phyloP scores from a whole-genome alignment of 108 stramenopile species.

The Nitzschia putrida region DNA sequence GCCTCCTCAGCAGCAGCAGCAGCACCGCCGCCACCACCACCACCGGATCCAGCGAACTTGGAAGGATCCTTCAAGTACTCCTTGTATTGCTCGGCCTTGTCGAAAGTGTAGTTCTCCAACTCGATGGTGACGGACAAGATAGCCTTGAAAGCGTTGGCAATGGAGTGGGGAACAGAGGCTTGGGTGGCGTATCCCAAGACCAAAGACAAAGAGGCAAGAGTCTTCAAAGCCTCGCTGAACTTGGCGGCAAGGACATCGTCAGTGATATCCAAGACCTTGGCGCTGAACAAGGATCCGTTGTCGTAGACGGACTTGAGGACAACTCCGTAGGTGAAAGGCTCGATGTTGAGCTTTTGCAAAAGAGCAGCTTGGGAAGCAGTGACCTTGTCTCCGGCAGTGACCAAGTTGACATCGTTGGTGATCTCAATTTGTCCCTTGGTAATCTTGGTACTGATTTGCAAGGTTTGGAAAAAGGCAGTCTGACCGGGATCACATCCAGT shows the following conservation, averaged over 20 bases:
- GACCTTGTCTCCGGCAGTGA: slow-evolving; percentile 92
- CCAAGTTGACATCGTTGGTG: slow-evolving; percentile 91
- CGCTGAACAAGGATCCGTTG: slow-evolving; percentile 95
- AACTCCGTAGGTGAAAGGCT: slow-evolving; percentile 98
- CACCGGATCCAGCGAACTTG: slow-evolving; percentile 73
- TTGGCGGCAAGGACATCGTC: slow-evolving; percentile 90
- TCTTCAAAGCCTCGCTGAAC: slow-evolving; percentile 83
- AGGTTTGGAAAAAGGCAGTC: slow-evolving; percentile 99
- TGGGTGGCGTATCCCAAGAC: slow-evolving; percentile 91
- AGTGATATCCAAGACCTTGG: slow-evolving; percentile 94
- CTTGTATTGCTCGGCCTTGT: slow-evolving; percentile 85
- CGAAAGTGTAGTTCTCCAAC: slow-evolving; percentile 89
- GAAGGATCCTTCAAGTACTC: slow-evolving; percentile 83
- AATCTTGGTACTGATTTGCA: slow-evolving; percentile 99
- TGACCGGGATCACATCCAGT: slow-evolving; percentile 99
- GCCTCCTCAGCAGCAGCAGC: slow-evolving; percentile 48
- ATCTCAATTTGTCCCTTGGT: slow-evolving; percentile 97
- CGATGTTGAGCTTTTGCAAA: slow-evolving; percentile 94
- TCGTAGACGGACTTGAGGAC: slow-evolving; percentile 91
- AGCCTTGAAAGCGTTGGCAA: slow-evolving; percentile 97
- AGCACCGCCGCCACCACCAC: slow-evolving; percentile 69
- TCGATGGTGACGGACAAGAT: slow-evolving; percentile 89
- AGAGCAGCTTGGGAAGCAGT: slow-evolving; percentile 91
- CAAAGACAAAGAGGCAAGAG: slow-evolving; percentile 86
- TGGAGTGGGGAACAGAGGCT: slow-evolving; percentile 94